A percentile compares a stretch with the other conserved stretches of the same genome.
phyloP scores from a whole-genome alignment of 2,329 filamentous ascomycete genomes.

The Berkeleyomyces rouxiae region DNA sequence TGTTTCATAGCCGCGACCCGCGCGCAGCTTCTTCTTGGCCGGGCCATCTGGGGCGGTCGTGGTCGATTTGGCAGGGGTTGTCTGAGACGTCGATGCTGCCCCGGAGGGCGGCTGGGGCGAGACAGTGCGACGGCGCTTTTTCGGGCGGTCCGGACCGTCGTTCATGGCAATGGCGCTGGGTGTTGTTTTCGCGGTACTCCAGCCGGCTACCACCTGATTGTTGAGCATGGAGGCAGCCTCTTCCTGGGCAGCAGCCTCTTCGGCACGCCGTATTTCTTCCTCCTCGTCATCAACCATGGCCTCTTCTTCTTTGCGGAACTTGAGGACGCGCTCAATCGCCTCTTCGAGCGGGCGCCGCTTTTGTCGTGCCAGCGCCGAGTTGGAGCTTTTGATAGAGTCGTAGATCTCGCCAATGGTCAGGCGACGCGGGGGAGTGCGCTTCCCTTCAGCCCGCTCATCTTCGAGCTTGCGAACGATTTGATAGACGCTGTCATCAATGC shows the following conservation, averaged over 20 bases:
- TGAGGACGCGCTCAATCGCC: slow-evolving; percentile 66
- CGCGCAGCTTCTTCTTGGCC: slow-evolving; percentile 20
- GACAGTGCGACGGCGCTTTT: slow-evolving; percentile 17
- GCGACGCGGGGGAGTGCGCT: slow-evolving; percentile 14
- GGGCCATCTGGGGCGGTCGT: slow-evolving; percentile 10
- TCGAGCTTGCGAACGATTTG: slow-evolving; percentile 63
- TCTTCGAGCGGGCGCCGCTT: slow-evolving; percentile 72
- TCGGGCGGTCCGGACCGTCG: slow-evolving; percentile 19
- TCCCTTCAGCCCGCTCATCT: slow-evolving; percentile 38
- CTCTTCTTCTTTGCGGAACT: slow-evolving; percentile 50
- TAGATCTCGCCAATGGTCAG: slow-evolving; percentile 51
- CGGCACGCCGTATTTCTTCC: slow-evolving; percentile 18
- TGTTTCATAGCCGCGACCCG: slow-evolving; percentile 20
- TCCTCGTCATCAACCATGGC: slow-evolving; percentile 33
- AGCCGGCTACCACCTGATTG: slow-evolving; percentile 26
- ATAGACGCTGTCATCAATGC: slow-evolving; percentile 57
- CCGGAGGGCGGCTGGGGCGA: slow-evolving; percentile 14
- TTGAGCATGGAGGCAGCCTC: slow-evolving; percentile 25
- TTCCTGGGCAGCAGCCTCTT: slow-evolving; percentile 12
- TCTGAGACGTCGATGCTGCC: background rate
- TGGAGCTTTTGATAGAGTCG: slow-evolving; percentile 66
- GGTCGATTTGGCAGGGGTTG: slow-evolving; percentile 4
- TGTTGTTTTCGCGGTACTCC: slow-evolving; percentile 18
- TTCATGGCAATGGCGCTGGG: slow-evolving; percentile 17
- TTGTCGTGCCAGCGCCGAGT: slow-evolving; percentile 68